Conservation (phyloP, 139 green algal species). For the Ettlia oleoabundans region DNA sequence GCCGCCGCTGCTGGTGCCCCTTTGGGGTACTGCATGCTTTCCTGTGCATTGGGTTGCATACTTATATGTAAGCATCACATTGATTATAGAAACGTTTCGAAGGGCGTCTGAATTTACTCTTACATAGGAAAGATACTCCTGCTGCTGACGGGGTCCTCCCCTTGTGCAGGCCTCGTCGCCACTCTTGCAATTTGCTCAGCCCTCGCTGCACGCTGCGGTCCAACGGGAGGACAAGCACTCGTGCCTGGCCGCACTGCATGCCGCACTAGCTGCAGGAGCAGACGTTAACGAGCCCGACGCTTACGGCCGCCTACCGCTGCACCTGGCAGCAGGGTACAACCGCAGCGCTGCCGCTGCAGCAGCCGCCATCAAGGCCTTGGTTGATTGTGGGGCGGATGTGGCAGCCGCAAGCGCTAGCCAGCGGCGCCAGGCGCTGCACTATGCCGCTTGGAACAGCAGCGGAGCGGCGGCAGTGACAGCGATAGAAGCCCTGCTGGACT, state of each 20-base stretch:
- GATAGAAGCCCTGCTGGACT: not conserved
- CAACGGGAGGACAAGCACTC: slow-evolving; percentile 2
- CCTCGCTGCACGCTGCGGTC: slow-evolving; percentile 5
- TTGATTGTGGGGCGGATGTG: not conserved
- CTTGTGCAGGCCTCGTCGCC: too few species aligned
- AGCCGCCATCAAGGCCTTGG: slow-evolving; percentile 4
- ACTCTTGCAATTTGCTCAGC: too few species aligned
- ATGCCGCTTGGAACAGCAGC: slow-evolving; percentile 7
- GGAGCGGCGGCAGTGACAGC: not conserved
- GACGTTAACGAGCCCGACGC: not conserved
- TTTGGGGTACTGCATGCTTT: too few species aligned
- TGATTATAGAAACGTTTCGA: too few species aligned
- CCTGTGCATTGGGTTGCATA: too few species aligned
- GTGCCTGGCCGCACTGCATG: slow-evolving; percentile 19
- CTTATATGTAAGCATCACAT: too few species aligned
- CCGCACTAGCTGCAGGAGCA: slow-evolving; percentile 9
- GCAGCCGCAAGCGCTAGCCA: not conserved
- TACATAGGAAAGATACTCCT: too few species aligned
- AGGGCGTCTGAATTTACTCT: too few species aligned
- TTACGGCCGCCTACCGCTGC: not conserved
- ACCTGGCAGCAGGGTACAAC: slow-evolving; percentile 16
- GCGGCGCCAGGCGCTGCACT: slow-evolving; percentile 6
- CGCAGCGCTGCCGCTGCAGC: not conserved
- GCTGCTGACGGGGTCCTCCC: too few species aligned
- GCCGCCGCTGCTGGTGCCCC: too few species aligned